Evolutionary conservation across 2,329 filamentous ascomycete species (phyloP).

Genomic region (Myriosclerotinia curreyana): DNA sequence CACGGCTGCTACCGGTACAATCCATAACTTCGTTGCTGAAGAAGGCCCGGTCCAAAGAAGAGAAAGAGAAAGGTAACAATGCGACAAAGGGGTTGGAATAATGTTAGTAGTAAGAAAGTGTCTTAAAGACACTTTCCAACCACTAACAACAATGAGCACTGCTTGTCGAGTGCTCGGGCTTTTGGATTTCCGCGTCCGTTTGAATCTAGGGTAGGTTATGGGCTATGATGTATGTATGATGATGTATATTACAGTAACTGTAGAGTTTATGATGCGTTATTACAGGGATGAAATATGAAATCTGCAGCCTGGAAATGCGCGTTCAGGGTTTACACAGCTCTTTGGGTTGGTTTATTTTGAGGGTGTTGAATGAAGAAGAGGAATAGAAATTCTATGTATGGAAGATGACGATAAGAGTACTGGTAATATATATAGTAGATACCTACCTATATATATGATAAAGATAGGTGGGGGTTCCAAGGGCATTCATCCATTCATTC

Average conservation of each 20-base stretch:
- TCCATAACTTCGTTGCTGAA: constrained; percentile 43
- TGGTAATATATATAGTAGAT: no score
- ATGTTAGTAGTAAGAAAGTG: constrained; percentile 41
- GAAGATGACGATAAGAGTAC: not conserved
- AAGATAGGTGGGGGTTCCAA: not conserved
- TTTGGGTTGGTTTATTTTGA: no score
- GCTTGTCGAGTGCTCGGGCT: constrained; percentile 16
- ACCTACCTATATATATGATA: constrained; percentile 5
- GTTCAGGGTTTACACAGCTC: constrained; percentile 8
- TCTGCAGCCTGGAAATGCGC: constrained; percentile 17
- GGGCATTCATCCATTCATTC: not conserved
- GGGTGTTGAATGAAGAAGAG: no score
- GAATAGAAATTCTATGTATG: constrained; percentile 1
- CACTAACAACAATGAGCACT: constrained; percentile 25
- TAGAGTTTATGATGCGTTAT: constrained; percentile 13
- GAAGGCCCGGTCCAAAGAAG: constrained; percentile 41
- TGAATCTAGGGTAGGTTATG: not conserved
- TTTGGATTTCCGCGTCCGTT: not conserved
- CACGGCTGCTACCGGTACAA: constrained; percentile 50
- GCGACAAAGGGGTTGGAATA: constrained; percentile 30
- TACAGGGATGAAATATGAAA: constrained; percentile 5
- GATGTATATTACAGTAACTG: no score
- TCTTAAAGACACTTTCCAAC: constrained; percentile 42
- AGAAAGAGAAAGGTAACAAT: constrained; percentile 40
- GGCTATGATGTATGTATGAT: no score